phyloP scores from a whole-genome alignment of 306 rosid species.

The Rosa chinensis region DNA sequence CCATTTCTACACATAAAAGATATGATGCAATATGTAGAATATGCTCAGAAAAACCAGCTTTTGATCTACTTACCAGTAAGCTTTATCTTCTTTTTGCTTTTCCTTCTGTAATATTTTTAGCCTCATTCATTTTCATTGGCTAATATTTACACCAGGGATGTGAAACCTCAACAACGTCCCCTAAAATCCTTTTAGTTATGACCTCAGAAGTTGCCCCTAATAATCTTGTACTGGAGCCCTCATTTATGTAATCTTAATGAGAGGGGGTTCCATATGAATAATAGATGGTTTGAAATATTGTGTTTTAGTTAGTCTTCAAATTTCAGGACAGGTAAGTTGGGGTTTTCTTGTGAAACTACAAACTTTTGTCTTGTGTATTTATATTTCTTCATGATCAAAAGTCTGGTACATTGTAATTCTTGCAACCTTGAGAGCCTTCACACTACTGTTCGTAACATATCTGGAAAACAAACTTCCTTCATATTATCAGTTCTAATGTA shows the following conservation, averaged over 20 bases:
- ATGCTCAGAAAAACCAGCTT: constrained; percentile 4
- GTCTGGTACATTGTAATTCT: too few relatives aligned
- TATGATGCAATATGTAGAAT: constrained; percentile 15
- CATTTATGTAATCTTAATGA: not conserved
- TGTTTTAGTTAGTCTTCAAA: too few relatives aligned
- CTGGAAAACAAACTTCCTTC: too few relatives aligned
- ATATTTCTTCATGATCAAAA: too few relatives aligned
- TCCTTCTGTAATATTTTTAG: not conserved
- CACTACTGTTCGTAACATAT: too few relatives aligned
- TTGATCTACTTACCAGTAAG: constrained; percentile 17
- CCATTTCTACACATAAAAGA: constrained; percentile 11
- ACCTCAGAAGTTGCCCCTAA: not conserved
- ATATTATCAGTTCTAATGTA: too few relatives aligned
- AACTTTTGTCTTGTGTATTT: too few relatives aligned
- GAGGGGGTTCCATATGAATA: too few relatives aligned
- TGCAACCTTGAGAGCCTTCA: too few relatives aligned
- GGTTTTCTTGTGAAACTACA: too few relatives aligned
- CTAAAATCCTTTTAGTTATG: not conserved
- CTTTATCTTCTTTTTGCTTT: constrained; percentile 6
- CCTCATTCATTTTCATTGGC: not conserved
- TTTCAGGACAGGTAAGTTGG: too few relatives aligned
- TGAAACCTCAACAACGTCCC: not conserved
- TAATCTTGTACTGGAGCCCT: not conserved
- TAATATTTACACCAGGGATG: not conserved
- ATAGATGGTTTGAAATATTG: too few relatives aligned